phyloP scores from a whole-genome alignment of 208 protist species.

The Phytomonas francai region DNA sequence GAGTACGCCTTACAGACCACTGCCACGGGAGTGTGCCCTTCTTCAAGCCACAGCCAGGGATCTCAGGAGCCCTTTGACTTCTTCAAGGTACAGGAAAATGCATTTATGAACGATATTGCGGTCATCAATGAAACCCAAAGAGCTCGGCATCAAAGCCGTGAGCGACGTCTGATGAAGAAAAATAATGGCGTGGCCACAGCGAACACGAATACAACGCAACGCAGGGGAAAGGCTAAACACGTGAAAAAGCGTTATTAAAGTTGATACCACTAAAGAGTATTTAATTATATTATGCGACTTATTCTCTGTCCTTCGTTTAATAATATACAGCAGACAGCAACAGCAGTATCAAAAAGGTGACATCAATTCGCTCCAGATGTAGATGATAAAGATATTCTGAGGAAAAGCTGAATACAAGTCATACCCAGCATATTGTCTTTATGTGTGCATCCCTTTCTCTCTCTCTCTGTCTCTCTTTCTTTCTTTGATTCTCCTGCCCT shows the following conservation, averaged over 20 bases:
- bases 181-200: constrained; percentile 1
- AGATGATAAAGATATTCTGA: too few species aligned
- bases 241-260: constrained; percentile 21
- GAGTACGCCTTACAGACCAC: too few species aligned
- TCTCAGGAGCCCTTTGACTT: constrained; percentile 38
- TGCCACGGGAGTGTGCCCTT: neutral
- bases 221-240: constrained; percentile 7
- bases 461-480: neutral
- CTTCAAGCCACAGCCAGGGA: neutral
- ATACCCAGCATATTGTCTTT: neutral
- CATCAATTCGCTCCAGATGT: too few species aligned
- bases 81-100: constrained; percentile 54
- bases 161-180: constrained; percentile 16
- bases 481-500: neutral
- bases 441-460: constrained; percentile 3
- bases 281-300: neutral
- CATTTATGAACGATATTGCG: constrained; percentile 67
- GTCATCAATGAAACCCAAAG: constrained; percentile 49
- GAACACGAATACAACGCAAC: neutral
- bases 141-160: constrained; percentile 16
- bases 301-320: too few species aligned
- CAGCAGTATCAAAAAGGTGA: too few species aligned
- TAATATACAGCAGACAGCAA: too few species aligned
- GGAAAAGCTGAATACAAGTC: too few species aligned
- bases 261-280: constrained; percentile 5